Base-by-base conservation (phyloP, 495 filamentous ascomycete genomes). In the Friedmanniomyces simplex region DNA sequence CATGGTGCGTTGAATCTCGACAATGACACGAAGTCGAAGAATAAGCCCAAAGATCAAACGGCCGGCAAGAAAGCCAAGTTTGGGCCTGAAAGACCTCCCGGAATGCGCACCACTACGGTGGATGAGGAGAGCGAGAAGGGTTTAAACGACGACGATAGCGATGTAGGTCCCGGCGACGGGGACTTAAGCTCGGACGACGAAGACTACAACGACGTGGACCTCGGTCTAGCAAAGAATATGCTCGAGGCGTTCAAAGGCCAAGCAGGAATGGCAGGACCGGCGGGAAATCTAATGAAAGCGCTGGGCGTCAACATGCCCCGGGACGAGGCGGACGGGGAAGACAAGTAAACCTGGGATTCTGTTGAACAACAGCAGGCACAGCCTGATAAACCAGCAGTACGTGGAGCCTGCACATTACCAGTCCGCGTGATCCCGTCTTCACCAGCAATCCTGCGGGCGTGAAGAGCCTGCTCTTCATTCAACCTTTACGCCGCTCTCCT, bases 241-340 rank as follows among this genome's bases (percentile, higher is more conserved):
- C 73, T 96, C n/a, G 87, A 95, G 71, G 88, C 85, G 65, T 88
- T 97, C 66, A 93, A 95, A 62, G 82, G 84, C 26, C 91, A 96
- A 67, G 88, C 74, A 5, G 91, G 91, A 37, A 78, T 85, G 71
- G 74, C 89, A 13, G 91, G 91, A 0, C 91, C 91, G 1, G 85
- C 83, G 3, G 84, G 91, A 1, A 96, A 95, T 68, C 68, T 97
- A 56, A 75, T 97, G 61, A 83, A 82, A 3, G 78, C 89, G 76
- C 83, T 96, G 88, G 87, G 88, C 26, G 73, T 96, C 61, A 73
- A 77, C 34, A 72, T 95, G 58, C 91, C 91, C 0, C 76, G 86
- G 58, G 87, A 94, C 66, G 90, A 94, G 52, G 80, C 28, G 28
- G 28, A 32, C 10, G 28, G 28, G 4, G 28, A 32, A 32, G 28